phyloP scores from a whole-genome alignment of 1,284 basidiomycete genomes.

The Fomitopsis palustris region DNA sequence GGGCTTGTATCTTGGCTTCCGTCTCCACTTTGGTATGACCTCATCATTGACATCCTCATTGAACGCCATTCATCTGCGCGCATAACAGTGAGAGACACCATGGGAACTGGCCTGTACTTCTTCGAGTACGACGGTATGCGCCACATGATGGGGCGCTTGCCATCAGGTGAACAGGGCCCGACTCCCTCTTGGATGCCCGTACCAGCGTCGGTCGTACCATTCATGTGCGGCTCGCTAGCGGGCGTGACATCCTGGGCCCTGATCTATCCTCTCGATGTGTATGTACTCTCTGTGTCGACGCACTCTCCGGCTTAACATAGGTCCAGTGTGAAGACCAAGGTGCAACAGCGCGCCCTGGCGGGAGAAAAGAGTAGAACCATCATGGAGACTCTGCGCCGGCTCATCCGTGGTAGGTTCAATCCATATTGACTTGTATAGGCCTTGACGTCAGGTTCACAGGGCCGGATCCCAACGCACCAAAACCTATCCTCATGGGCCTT shows the following conservation, averaged over 20 bases:
- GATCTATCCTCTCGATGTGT: slow-evolving; percentile 86
- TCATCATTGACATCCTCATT: background rate
- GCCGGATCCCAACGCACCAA: slow-evolving; percentile 68
- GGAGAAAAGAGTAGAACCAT: slow-evolving; percentile 67
- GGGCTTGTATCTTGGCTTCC: slow-evolving; percentile 83
- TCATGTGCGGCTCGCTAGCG: slow-evolving; percentile 79
- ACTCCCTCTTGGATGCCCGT: slow-evolving; percentile 79
- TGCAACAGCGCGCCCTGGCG: slow-evolving; percentile 85
- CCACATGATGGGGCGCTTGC: slow-evolving; percentile 65
- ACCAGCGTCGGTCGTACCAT: slow-evolving; percentile 73
- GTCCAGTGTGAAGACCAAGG: slow-evolving; percentile 85
- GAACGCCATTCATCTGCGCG: slow-evolving; percentile 2
- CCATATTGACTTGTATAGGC: background rate
- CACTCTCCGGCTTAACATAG: background rate
- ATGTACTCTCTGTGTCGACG: slow-evolving; percentile 22
- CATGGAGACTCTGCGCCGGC: slow-evolving; percentile 69
- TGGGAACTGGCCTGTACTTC: slow-evolving; percentile 84
- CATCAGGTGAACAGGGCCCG: slow-evolving; percentile 70
- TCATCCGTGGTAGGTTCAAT: slow-evolving; percentile 61
- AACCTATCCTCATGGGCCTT: slow-evolving; percentile 67
- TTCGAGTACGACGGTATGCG: slow-evolving; percentile 86
- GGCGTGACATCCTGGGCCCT: slow-evolving; percentile 83
- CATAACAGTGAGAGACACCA: slow-evolving; percentile 67
- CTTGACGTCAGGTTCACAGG: slow-evolving; percentile 38
- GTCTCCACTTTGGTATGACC: slow-evolving; percentile 70